A percentile compares a stretch with the other conserved stretches of the same genome.
Evolutionary conservation across 2,329 filamentous ascomycete genomes (phyloP).

Genomic region (Calonectria pauciramosa): DNA sequence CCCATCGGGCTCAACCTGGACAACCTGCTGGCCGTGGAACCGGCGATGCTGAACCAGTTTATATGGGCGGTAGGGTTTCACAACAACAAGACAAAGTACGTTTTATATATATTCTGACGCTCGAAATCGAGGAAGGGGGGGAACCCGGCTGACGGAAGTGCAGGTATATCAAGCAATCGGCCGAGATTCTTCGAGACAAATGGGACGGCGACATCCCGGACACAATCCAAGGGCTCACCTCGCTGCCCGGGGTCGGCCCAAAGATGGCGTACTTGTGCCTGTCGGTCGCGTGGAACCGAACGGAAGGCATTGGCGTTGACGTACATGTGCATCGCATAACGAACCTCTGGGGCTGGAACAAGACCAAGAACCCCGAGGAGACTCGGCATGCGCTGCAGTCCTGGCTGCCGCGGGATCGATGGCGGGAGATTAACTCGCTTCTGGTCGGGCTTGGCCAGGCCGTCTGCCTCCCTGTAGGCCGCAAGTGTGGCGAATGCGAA

Average conservation of each 20-base stretch:
- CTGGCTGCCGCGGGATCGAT: constrained; percentile 87
- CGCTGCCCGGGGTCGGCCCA: constrained; percentile 88
- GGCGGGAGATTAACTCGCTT: constrained; percentile 93
- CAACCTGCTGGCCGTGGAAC: constrained; percentile 80
- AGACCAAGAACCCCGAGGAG: constrained; percentile 84
- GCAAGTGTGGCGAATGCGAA: constrained; percentile 88
- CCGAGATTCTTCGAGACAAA: constrained; percentile 78
- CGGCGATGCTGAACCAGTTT: constrained; percentile 75
- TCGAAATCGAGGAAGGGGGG: not conserved
- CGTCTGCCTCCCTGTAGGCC: constrained; percentile 84
- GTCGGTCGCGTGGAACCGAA: constrained; percentile 75
- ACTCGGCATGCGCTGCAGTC: constrained; percentile 81
- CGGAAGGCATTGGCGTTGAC: constrained; percentile 89
- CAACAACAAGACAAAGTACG: constrained; percentile 86
- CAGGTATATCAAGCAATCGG: constrained; percentile 79
- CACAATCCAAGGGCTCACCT: constrained; percentile 80
- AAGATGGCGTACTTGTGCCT: constrained; percentile 96
- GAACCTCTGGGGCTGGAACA: constrained; percentile 94
- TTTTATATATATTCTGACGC: constrained; percentile 9
- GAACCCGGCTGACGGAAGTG: constrained; percentile 34
- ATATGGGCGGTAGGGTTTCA: constrained; percentile 93
- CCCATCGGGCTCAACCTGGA: constrained; percentile 76
- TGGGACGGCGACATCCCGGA: constrained; percentile 84
- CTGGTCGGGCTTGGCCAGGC: constrained; percentile 91
- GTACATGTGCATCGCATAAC: constrained; percentile 96